Base-by-base conservation (phyloP, 805 yeast species). In the Hanseniaspora occidentalis region DNA sequence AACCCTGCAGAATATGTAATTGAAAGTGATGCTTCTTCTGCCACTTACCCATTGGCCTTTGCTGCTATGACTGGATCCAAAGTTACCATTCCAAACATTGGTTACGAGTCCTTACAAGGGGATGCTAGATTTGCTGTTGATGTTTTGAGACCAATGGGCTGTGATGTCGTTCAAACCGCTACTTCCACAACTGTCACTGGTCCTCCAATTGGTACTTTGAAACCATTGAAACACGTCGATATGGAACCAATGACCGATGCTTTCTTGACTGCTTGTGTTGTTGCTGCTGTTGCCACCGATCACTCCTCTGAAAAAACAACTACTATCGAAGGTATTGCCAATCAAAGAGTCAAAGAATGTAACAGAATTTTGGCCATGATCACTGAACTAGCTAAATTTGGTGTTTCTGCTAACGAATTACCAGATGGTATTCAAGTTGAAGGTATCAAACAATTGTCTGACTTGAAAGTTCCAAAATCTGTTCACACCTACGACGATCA, bases 221-320 rank as follows among this genome's bases (percentile, higher is more conserved):
- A 69, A 52, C 84, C 94, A 6, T 66, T 92, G 47, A 66, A 76
- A 10, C 72, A 67, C 46, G 80, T 92, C 42, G 96, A 92, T 57
- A 92, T 92, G 98, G 98, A 92, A 64, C 97, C 98, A 41, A 92
- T 92, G 98, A 92, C 98, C 0, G 98, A 92, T 62, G 98, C 98
- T 0, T 92, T 92, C 58, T 67, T 92, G 53, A 92, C 98, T 13
- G 98, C 98, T 0, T 75, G 94, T 40, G 96, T 92, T 10, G 94
- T 86, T 16, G 98, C 97, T 25, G 96, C 98, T n/a, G 72, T 83
- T 33, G 95, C 96, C 3, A 66, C 68, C 10, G 14, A 14, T 6
- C 33, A 13, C 6, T 66, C 61, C 34, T 65, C 64, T 38, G 49
- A 52, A 18, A 52, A 60, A 16, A 64, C 77, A 8, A 89, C 96